Base-by-base conservation (phyloP, 768 basidiomycete genomes). In the Phylloporus arenicola region DNA sequence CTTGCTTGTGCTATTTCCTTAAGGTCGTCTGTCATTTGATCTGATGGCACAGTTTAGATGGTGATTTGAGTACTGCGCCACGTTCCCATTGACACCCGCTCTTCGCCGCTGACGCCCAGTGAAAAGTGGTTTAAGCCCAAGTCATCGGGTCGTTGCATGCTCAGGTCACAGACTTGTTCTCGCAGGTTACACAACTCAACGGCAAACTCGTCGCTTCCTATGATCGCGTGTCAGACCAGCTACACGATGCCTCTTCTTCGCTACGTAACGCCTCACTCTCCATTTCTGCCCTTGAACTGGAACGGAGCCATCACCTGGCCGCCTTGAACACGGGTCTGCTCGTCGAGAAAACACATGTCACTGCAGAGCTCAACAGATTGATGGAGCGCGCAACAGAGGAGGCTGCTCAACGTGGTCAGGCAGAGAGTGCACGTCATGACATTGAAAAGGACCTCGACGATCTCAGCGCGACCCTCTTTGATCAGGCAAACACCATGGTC, bases 401-500 rank as follows among this genome's bases (percentile, higher is more conserved):
- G 71, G 92, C 94, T 13, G 84, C 90, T 1, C 81, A 86, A 57
- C 80, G 95, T 13, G 93, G 92, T 12, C 85, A 91, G 66, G 94
- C 94, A 1, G 94, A 95, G 68, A 81, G 74, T 44, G 92, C 91
- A 5, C 80, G 85, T 30, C 72, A 65, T 1, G 82, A 82, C 55
- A 95, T 99, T 45, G 95, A 99, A 73, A 83, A 86, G 70, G 95
- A 99, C 54, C 74, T 99, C 45, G 93, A 96, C 64, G 91, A 95
- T 66, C 83, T 99, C 53, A 92, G 92, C 54, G 92, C 92, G 14
- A 80, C 73, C 43, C 73, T 99, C 16, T 99, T 99, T 62, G 79
- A 81, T 45, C 87, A 96, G 69, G 95, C 95, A 6, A 98, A 99
- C 65, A 84, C 79, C 6, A 99, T 99, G 96, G 95, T 98, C n/a